Evolutionary conservation across 2,329 filamentous ascomycete species (phyloP), one percentile per base, ranked within the genome.

Genomic region (Colletotrichum shisoi): DNA sequence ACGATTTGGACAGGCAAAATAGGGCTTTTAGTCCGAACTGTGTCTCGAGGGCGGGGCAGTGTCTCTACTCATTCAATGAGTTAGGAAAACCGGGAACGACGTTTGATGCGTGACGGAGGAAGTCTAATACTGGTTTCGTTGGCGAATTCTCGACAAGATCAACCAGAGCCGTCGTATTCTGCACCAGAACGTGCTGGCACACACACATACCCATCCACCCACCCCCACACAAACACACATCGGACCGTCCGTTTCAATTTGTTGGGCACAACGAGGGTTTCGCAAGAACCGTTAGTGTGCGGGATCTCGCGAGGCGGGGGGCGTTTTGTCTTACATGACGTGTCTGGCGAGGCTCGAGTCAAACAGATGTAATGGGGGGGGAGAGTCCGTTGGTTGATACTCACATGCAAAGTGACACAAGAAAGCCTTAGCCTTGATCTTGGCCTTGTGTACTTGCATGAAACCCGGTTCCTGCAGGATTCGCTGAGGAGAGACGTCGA

Each of bases 381-480:
- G 31, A n/a, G 21, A 39, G 48, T 24, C 34, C 27, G 27, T 27
- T 59, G 19, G 40, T 27, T 42, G 59, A 45, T n/a, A 19, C 31
- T 21, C 49, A 39, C 6, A 39, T 53, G 49, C 48, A 40, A 44
- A 45, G 40, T 13, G 27, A 64, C 34, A 40, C 7, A 31, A 31
- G 7, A 31, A 31, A 31, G 27, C 8, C 27, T 31, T 31, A 31
- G 27, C 8, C 27, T 31, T 31, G 27, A 7, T 31, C 27, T 8
- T 31, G 27, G 2, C 44, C 24, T 46, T 17, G 42, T 27, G 31
- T 56, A 48, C 24, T 56, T 60, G 56, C 48, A 44, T 65, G 64
- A 68, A 68, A 65, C 65, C 53, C 61, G 61, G 56, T 65, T 68
- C 61, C 61, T 68, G 65, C 65, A 65, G 61, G 61, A 60, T 49